Conservation (phyloP, 176 grass and related monocot genomes). For the Aegilops bicornis region DNA sequence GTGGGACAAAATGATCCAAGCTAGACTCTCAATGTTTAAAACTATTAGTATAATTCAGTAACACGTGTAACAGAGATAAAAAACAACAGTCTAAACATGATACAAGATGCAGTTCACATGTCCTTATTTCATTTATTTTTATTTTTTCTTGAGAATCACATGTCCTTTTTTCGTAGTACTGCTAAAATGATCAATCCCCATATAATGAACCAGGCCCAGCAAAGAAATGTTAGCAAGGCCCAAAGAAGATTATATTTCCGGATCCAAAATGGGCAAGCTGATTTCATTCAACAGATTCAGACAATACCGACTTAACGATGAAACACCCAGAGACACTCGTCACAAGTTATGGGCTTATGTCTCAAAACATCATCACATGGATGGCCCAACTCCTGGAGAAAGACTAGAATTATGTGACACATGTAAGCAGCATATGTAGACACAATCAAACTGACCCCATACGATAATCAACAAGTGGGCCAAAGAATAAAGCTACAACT, state of each 20-base stretch:
- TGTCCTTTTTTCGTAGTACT: background rate
- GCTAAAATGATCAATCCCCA: background rate
- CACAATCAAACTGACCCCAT: background rate
- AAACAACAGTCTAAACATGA: background rate
- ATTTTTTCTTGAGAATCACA: background rate
- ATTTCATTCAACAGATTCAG: background rate
- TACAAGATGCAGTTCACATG: background rate
- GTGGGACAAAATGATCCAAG: background rate
- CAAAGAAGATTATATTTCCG: background rate
- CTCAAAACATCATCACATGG: background rate
- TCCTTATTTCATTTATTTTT: background rate
- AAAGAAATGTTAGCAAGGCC: background rate
- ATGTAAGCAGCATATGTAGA: background rate
- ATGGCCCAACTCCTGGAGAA: background rate
- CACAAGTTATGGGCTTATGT: background rate
- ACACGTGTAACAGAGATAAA: background rate
- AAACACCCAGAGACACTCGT: background rate
- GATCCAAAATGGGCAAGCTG: background rate
- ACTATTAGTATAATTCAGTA: slow-evolving; percentile 23
- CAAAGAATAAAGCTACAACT: background rate
- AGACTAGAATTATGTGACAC: background rate
- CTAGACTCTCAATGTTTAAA: slow-evolving; percentile 6
- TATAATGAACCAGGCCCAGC: background rate
- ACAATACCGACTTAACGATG: background rate
- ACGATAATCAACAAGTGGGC: background rate